Percentiles rank a stretch among this genome's conserved stretches.
Evolutionary conservation across 2,329 filamentous ascomycete genomes (phyloP).

Genomic region (Arthroderma sp.): DNA sequence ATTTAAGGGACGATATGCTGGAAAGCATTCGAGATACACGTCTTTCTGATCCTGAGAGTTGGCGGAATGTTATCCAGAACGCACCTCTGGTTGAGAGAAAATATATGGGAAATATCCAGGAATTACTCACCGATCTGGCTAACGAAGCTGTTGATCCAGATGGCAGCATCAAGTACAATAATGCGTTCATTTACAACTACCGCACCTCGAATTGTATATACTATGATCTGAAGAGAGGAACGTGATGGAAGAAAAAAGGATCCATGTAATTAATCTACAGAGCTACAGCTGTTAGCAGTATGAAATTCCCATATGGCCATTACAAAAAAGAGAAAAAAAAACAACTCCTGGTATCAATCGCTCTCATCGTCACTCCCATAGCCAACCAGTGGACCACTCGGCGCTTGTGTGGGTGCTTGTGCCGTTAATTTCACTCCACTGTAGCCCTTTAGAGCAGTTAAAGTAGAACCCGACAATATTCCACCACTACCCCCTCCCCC

Average conservation of each 20-base stretch:
- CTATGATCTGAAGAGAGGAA: conserved; percentile 53
- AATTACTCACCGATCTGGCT: conserved; percentile 54
- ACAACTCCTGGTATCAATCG: conserved; percentile 28
- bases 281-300: neutral
- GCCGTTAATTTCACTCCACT: conserved; percentile 30
- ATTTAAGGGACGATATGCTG: conserved; percentile 73
- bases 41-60: conserved; percentile 68
- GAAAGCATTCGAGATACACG: conserved; percentile 60
- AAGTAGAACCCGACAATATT: conserved; percentile 69
- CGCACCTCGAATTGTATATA: conserved; percentile 71
- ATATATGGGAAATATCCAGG: conserved; percentile 71
- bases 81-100: conserved; percentile 65
- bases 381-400: conserved; percentile 61
- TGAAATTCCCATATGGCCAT: conserved; percentile 1
- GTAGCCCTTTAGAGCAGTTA: conserved; percentile 59
- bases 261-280: conserved; percentile 5
- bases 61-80: conserved; percentile 67
- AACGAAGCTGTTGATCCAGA: conserved; percentile 27
- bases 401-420: conserved; percentile 28
- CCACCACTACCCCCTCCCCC: conserved; percentile 37
- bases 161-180: conserved; percentile 44
- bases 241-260: conserved; percentile 12
- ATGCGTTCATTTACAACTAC: conserved; percentile 87
- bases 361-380: conserved; percentile 86
- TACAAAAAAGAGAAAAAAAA: neutral